A percentile compares a stretch with the other conserved stretches of the same genome.
Evolutionary conservation across 208 protist genomes (phyloP).

Genomic region (Borovskyia barvae): DNA sequence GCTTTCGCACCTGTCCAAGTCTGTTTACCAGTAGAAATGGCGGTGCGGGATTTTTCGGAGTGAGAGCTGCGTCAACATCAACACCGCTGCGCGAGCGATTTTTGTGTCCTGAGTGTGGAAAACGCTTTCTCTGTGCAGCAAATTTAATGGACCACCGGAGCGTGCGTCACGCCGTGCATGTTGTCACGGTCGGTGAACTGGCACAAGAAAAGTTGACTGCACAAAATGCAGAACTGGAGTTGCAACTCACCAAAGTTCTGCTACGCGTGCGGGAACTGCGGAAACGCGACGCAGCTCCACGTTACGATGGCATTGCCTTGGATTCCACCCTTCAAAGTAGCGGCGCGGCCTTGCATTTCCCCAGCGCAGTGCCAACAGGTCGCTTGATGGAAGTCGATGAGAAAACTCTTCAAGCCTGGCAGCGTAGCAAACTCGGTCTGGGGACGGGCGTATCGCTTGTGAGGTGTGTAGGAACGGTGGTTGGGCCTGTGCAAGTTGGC

Average conservation of each 20-base stretch:
- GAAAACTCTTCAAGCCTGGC: constrained; percentile 6
- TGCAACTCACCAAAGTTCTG: constrained; percentile 6
- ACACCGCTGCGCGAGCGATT: constrained; percentile 3
- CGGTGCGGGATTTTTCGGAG: too few relatives aligned
- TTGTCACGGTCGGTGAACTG: constrained; percentile 28
- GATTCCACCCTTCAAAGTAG: too few relatives aligned
- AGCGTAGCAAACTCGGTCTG: constrained; percentile 2
- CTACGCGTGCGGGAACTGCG: constrained; percentile 13
- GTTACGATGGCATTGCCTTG: too few relatives aligned
- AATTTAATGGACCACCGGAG: constrained; percentile 59
- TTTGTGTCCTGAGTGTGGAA: constrained; percentile 74
- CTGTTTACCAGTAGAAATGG: too few relatives aligned
- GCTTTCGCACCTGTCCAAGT: too few relatives aligned
- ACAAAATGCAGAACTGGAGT: constrained; percentile 24
- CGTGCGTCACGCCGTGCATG: constrained; percentile 35
- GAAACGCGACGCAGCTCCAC: not conserved
- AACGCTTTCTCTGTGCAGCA: constrained; percentile 42
- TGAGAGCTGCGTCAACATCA: too few relatives aligned
- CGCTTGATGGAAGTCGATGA: constrained; percentile 26
- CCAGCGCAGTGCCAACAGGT: constrained; percentile 19
- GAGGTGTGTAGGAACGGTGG: constrained; percentile 35
- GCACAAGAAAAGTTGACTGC: constrained; percentile 19
- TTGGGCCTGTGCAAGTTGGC: constrained; percentile 24
- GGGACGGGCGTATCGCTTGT: constrained; percentile 33
- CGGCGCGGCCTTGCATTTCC: constrained; percentile 6